Evolutionary conservation across 2,329 filamentous ascomycete genomes (phyloP), one percentile per base, ranked within the genome.

Genomic region (Thelonectria blattea): DNA sequence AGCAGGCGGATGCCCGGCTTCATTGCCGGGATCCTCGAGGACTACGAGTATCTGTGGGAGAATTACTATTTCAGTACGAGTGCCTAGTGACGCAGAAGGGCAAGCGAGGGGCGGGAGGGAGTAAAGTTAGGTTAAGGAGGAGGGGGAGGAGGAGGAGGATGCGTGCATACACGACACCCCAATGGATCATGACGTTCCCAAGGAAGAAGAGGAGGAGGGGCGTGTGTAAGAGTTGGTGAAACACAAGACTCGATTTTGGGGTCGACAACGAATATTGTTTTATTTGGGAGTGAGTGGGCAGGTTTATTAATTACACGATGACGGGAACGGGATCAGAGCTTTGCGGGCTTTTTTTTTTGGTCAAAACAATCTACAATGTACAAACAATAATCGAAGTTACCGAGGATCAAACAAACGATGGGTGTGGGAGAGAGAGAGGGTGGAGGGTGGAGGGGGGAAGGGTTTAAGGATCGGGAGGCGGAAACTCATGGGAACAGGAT

Each of bases 41-140:
- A 99, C 75, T 99, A 99, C 74, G 92, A 97, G 76, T 98, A 96
- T 75, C 82, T 99, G 32, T 99, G 95, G 95, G 93, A 97, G 78
- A 93, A 96, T 70, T 98, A 97, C 76, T 96, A 98, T 78, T 99
- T 98, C 76, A 86, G 84, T 74, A 87, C 85, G 37, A 85, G 82
- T 56, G 73, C 75, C 69, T 63, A 58, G 22, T 24, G 22, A 65
- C 45, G 30, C 18, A 22, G 22, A 17, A 6, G 39, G 9, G 17
- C 15, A 24, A 6, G 3, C 6, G 22, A 24, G 22, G 22, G 6
- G 3, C 6, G 22, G 6, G 22, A 6, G 6, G 22, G 11, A 30
- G 24, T 41, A 43, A 6, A 39, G 53, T 20, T 48, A 49, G 49
- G 34, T 37, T 55, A 43, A 30, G 34, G 39, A 45, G 9, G n/a